Percentiles rank a stretch among this genome's conserved stretches.
These are phyloP conservation scores for Austroboletus niveus DNA, from an alignment of 1,284 basidiomycete genomes.

Conservation along the genomic window DNA sequence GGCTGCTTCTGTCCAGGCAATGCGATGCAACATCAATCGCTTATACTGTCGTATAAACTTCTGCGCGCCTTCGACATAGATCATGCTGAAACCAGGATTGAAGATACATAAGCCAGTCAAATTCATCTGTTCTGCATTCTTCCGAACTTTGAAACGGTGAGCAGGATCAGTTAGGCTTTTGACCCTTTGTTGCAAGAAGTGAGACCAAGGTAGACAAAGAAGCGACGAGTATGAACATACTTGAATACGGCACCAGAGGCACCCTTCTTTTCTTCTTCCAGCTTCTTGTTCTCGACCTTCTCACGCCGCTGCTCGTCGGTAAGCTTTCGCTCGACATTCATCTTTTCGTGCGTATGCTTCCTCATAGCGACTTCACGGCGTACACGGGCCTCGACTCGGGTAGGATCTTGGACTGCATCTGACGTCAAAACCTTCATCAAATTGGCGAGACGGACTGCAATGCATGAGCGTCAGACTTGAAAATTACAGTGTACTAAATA, in stretches of 20 bases:
- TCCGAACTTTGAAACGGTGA: slow-evolving; percentile 95
- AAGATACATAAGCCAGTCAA: slow-evolving; percentile 90
- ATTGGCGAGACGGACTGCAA: slow-evolving; percentile 86
- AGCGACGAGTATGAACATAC: slow-evolving; percentile 44
- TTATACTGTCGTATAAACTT: slow-evolving; percentile 90
- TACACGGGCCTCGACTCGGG: slow-evolving; percentile 94
- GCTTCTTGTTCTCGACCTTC: slow-evolving; percentile 83
- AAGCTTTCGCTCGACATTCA: slow-evolving; percentile 89
- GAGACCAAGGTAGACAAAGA: background rate
- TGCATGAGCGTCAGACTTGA: slow-evolving; percentile 9
- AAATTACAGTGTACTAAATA: slow-evolving; percentile 27
- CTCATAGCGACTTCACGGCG: slow-evolving; percentile 90
- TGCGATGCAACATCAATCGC: slow-evolving; percentile 83
- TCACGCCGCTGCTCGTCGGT: slow-evolving; percentile 87
- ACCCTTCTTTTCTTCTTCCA: slow-evolving; percentile 86
- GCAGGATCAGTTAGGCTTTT: slow-evolving; percentile 88
- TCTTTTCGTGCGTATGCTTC: slow-evolving; percentile 86
- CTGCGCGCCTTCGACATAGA: slow-evolving; percentile 90
- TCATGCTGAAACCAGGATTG: slow-evolving; percentile 84
- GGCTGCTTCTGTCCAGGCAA: slow-evolving; percentile 93
- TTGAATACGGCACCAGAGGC: slow-evolving; percentile 88
- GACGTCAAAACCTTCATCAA: slow-evolving; percentile 98
- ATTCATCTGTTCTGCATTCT: slow-evolving; percentile 90
- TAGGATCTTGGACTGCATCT: slow-evolving; percentile 96
- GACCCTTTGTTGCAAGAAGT: slow-evolving; percentile 51